Evolutionary conservation across 805 yeast species (phyloP).

Genomic region (Wickerhamiella occidentalis): DNA sequence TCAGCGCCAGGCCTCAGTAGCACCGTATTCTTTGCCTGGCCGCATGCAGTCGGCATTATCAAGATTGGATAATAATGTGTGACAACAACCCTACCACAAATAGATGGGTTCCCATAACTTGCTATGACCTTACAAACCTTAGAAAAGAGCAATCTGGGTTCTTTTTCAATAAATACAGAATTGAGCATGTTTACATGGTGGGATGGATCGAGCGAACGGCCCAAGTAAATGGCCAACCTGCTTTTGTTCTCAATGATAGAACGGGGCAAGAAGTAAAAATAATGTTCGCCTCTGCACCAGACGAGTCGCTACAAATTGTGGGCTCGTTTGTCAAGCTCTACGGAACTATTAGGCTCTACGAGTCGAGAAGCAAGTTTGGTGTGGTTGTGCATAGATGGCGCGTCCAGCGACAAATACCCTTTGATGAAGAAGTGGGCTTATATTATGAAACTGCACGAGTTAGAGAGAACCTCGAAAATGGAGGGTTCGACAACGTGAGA

Average conservation of each 20-base stretch:
- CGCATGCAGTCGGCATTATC: conserved; percentile 6
- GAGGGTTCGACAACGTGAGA: not conserved
- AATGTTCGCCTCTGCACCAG: not conserved
- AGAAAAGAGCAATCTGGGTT: not conserved
- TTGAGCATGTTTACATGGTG: not conserved
- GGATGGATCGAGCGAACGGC: not conserved
- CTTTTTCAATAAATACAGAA: not conserved
- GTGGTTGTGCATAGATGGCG: not conserved
- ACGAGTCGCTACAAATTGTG: not conserved
- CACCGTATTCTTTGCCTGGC: not conserved
- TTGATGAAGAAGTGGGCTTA: not conserved
- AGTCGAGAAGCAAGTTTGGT: not conserved
- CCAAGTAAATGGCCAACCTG: not conserved
- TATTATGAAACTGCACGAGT: not conserved
- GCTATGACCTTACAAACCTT: not conserved
- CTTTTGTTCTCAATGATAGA: not conserved
- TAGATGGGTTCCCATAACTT: conserved; percentile 4
- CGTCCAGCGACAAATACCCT: not conserved
- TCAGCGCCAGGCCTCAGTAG: conserved; percentile 45
- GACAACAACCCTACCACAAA: not conserved
- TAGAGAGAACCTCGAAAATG: not conserved
- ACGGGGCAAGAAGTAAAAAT: not conserved
- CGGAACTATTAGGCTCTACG: not conserved
- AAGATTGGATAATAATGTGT: conserved; percentile 1
- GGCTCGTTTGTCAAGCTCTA: not conserved